Evolutionary conservation across 306 rosid species (phyloP).

Genomic region (Echinosophora koreensis): DNA sequence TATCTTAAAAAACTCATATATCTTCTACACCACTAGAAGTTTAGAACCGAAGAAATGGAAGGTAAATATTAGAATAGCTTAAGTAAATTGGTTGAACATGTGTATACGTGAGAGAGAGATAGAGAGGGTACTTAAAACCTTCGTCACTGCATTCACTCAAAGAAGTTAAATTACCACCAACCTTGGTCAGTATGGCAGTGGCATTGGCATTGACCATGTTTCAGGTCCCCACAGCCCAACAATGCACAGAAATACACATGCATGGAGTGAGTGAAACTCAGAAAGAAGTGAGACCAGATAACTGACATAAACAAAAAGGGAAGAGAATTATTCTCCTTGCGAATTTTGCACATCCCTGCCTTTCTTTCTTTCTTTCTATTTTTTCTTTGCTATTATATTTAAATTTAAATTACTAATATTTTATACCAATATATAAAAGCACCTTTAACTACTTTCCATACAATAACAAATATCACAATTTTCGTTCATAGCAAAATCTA

Average conservation of each 20-base stretch:
- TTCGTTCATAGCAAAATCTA: neutral
- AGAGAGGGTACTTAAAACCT: conserved; percentile 21
- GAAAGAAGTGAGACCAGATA: conserved; percentile 1
- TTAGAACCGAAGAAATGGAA: conserved; percentile 2
- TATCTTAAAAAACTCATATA: neutral
- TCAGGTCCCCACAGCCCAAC: conserved; percentile 47
- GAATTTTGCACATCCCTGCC: neutral
- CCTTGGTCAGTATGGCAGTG: conserved; percentile 55
- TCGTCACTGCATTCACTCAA: conserved; percentile 48
- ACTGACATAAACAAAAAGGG: conserved; percentile 26
- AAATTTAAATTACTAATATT: neutral
- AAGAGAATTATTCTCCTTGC: conserved; percentile 30
- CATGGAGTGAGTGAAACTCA: conserved; percentile 40
- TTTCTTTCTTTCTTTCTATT: neutral
- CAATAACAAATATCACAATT: neutral
- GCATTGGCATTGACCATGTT: conserved; percentile 39
- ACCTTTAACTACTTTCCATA: neutral
- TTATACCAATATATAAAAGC: neutral
- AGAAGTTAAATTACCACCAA: conserved; percentile 58
- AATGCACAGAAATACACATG: conserved; percentile 53
- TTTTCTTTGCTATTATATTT: neutral
- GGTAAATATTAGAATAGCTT: conserved; percentile 1
- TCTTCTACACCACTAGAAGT: neutral
- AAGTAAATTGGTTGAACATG: conserved; percentile 38
- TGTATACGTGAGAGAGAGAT: conserved; percentile 12